Evolutionary conservation across 1,284 basidiomycete genomes (phyloP), one percentile per base, ranked within the genome.

Genomic region (Salmacisia buchloeana): DNA sequence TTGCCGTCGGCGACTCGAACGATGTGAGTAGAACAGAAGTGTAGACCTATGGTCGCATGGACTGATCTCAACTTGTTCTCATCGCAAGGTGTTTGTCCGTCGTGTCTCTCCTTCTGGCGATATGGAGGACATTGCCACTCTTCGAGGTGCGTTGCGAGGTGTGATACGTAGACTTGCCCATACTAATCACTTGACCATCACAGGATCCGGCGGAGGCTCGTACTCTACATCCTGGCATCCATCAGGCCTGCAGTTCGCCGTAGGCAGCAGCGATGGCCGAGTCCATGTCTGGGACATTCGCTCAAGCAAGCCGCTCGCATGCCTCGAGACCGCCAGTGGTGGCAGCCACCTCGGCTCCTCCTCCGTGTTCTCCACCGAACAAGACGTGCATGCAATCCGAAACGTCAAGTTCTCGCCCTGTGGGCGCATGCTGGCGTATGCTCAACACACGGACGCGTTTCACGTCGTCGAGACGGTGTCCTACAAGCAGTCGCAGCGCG

Each of bases 1-100:
- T 93, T 1, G 90, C 89, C 0, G 91, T 92, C 0, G 91, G 92
- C 9, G 91, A 94, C 77, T 91, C 90, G 3, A 85, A 87, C 35
- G 86, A 90, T 63, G 86, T 92, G 9, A 88, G 87, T 75, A 84
- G n/a, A n/a, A n/a, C 92, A 46, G 52, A 54, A 58, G 41, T 63
- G 46, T 49, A 58, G 21, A 63, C 82, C 82, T 27, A 83, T 36
- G 88, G 13, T n/a, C n/a, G n/a, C n/a, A n/a, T 39, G 25, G 58
- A 33, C 54, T 65, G 36, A 38, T 38, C 36, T 38, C 36, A 18
- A 38, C 9, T 18, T 6, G 13, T 6, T 9, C 23, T 25, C 25
- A 6, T 39, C 34, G 1, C 3, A n/a, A 58, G 36, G 56, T 58
- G 21, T 39, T 39, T 25, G 21, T 73, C 57, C 65, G 68, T 39